These are phyloP conservation scores for Platanus orientalis DNA, from an alignment of 164 flowering plant species.

Conservation along the genomic window DNA sequence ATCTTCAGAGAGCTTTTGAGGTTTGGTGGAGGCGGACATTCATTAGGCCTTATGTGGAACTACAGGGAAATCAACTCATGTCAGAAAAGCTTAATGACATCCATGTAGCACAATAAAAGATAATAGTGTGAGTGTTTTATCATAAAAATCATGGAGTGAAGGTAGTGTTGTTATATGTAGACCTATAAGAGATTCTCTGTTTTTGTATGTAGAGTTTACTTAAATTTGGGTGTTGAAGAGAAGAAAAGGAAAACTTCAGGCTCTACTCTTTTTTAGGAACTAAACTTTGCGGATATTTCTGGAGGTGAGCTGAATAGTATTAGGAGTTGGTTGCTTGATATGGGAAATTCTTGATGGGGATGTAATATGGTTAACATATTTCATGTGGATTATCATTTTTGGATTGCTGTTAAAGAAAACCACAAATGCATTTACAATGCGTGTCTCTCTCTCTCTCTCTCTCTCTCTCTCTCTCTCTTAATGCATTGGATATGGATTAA, in stretches of 20 bases:
- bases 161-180: not conserved
- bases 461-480: too few species aligned
- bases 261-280: too few species aligned
- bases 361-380: too few species aligned
- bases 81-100: conserved; percentile 11
- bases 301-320: too few species aligned
- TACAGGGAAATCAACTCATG: conserved; percentile 21
- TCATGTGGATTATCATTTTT: too few species aligned
- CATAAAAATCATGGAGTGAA: not conserved
- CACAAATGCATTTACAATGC: too few species aligned
- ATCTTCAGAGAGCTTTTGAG: conserved; percentile 92
- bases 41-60: conserved; percentile 53
- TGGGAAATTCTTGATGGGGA: not conserved
- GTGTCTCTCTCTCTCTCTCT: too few species aligned
- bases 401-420: too few species aligned
- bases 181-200: not conserved
- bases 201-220: not conserved
- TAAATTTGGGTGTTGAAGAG: too few species aligned
- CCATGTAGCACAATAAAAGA: too few species aligned
- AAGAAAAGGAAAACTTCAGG: not conserved
- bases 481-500: too few species aligned
- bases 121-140: not conserved
- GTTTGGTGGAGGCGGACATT: conserved; percentile 99
- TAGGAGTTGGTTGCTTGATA: not conserved
- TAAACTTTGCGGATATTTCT: too few species aligned